Base-by-base conservation (phyloP, 2,329 filamentous ascomycete genomes). In the Colletotrichum magnum region DNA sequence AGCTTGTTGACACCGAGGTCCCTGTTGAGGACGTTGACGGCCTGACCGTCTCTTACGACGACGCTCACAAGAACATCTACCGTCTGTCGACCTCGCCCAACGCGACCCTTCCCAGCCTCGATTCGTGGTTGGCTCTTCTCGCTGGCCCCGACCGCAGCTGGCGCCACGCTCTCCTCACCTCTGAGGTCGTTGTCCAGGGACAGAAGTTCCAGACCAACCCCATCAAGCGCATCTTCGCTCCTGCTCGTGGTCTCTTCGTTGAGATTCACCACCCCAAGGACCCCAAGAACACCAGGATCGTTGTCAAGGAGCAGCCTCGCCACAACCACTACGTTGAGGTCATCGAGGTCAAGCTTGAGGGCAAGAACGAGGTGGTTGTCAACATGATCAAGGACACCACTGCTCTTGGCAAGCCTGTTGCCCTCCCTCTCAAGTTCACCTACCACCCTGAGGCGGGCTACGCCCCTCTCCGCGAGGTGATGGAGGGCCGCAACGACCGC, bases 181-280 rank as follows among this genome's bases (percentile, higher is more conserved):
- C 95, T 0, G 95, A 99, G 74, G 93, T 98, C 32, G 92, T 98
- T 73, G 93, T 98, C 5, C 96, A 99, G 81, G 96, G 95, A 16
- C 93, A 97, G 80, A 94, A 97, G 78, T 98, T 97, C 85, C 94
- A 98, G 84, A 97, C 94, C 67, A 99, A 99, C 83, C 97, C 96
- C 0, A 93, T 98, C 84, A 93, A 92, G 79, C 91, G 95, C 65
- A 94, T 99, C 69, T 95, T 98, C 73, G 92, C 93, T 12, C 96
- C 96, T 15, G 89, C 90, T 15, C 91, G 91, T 41, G 96, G 96
- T 54, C 90, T 98, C 80, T 92, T 94, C 69, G 94, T 99, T 41
- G 96, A 99, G 83, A 93, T 99, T 71, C 80, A 87, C 24, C 84
- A 95, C 77, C 94, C 95, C 24, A 92, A 95, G 68, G 91, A 97